Evolutionary conservation across 306 rosid species (phyloP), one percentile per base, ranked within the genome.

Genomic region (Ochetophila trinervis): DNA sequence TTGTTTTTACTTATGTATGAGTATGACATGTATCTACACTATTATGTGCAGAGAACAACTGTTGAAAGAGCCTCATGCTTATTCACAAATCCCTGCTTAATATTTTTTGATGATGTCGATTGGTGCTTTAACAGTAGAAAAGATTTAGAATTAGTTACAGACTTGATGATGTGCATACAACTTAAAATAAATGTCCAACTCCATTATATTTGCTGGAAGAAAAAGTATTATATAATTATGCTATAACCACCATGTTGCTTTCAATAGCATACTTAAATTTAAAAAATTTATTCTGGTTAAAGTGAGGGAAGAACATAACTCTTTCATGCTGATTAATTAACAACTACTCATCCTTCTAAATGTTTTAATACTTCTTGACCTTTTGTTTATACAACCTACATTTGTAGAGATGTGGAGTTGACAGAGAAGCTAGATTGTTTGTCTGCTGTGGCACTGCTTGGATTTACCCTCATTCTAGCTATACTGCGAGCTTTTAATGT

Each of bases 371-470:
- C 19, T 22, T 36, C 32, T 65, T 65, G 2, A 52, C 48, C 13
- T 53, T 18, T 53, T 21, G 21, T 52, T 4, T 65, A 15, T 65
- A 35, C 24, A 52, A 52, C 23, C 18, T 52, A 23, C 67, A 60
- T 62, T 57, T 78, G 88, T 75, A 93, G 97, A 76, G 88, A 87
- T 67, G 96, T 93, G 83, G 97, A 87, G 76, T 78, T 87, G 76
- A 93, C 96, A 45, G 90, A 93, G 88, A 93, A 86, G 88, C 81
- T 90, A 70, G 84, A 93, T 71, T 80, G 50, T 49, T 90, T 96
- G 70, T 93, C 97, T 71, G 89, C 91, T 67, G 99, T 84, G 66
- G 96, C 97, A 74, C 81, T 90, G 48, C 80, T 88, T 53, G 99
- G 97, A 62, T 86, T 78, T 72, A 71, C 88, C 72, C 97, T 93